phyloP scores from a whole-genome alignment of 1,284 basidiomycete genomes.

The Coriolopsis trogii region DNA sequence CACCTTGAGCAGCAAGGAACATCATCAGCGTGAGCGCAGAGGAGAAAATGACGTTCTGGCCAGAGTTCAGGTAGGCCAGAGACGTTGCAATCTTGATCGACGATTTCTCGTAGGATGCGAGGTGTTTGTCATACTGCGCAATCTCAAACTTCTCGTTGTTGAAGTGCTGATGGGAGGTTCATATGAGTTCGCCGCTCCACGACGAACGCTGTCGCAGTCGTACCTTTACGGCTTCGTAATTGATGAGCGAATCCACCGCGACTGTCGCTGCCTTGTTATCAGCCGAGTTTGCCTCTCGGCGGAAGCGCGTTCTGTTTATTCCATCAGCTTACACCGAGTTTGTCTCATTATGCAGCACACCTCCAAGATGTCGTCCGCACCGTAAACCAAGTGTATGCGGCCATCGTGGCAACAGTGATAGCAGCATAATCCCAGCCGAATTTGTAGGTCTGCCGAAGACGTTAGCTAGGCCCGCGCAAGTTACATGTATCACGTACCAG shows the following conservation, averaged over 20 bases:
- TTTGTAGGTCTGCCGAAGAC: slow-evolving; percentile 77
- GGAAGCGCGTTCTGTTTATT: slow-evolving; percentile 81
- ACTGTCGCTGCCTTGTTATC: slow-evolving; percentile 96
- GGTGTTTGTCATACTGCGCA: slow-evolving; percentile 88
- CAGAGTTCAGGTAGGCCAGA: slow-evolving; percentile 91
- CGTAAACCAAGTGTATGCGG: slow-evolving; percentile 96
- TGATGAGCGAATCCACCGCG: slow-evolving; percentile 95
- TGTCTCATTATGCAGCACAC: slow-evolving; percentile 42
- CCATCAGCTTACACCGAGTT: neutral
- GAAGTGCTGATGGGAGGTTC: slow-evolving; percentile 69
- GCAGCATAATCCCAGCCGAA: slow-evolving; percentile 97
- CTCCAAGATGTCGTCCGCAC: slow-evolving; percentile 95
- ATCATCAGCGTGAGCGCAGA: slow-evolving; percentile 93
- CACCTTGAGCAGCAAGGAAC: slow-evolving; percentile 95
- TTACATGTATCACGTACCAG: slow-evolving; percentile 55
- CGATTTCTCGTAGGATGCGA: slow-evolving; percentile 88
- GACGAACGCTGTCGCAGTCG: neutral
- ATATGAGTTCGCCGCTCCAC: neutral
- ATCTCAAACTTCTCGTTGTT: slow-evolving; percentile 96
- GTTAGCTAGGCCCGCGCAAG: slow-evolving; percentile 1
- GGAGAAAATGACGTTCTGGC: slow-evolving; percentile 96
- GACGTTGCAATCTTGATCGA: slow-evolving; percentile 96
- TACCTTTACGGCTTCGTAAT: slow-evolving; percentile 98
- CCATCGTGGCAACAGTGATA: slow-evolving; percentile 86
- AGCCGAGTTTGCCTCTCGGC: slow-evolving; percentile 93